A percentile compares a stretch with the other conserved stretches of the same genome.
phyloP scores from a whole-genome alignment of 805 yeast genomes.

The Candida gorgasii region DNA sequence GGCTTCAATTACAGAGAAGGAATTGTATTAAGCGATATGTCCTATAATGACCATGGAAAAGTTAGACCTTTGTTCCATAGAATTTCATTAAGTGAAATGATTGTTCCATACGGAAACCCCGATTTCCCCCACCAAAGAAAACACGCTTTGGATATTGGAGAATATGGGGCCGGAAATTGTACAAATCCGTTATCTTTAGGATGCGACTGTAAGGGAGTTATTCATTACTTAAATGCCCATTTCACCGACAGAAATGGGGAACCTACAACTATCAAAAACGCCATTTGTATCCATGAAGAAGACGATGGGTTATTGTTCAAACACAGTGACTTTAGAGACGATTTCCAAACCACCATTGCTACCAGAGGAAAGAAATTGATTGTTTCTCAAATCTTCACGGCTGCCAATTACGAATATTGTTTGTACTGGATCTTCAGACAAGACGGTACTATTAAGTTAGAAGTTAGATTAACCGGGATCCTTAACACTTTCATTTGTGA shows the following conservation, averaged over 20 bases:
- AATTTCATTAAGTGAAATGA: slow-evolving; percentile 77
- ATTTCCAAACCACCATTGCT: slow-evolving; percentile 69
- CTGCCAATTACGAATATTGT: slow-evolving; percentile 85
- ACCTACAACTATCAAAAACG: slow-evolving; percentile 70
- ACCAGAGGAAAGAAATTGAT: slow-evolving; percentile 75
- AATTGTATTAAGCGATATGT: slow-evolving; percentile 71
- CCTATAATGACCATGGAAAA: slow-evolving; percentile 74
- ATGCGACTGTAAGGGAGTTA: slow-evolving; percentile 85
- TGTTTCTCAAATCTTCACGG: slow-evolving; percentile 80
- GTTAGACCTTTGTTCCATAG: slow-evolving; percentile 77
- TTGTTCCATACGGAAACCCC: slow-evolving; percentile 82
- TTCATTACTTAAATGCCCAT: slow-evolving; percentile 81
- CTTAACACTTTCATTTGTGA: slow-evolving; percentile 69
- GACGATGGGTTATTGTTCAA: slow-evolving; percentile 79
- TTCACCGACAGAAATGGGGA: slow-evolving; percentile 68
- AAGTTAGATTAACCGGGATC: slow-evolving; percentile 79
- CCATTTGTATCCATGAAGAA: slow-evolving; percentile 83
- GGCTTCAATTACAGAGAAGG: slow-evolving; percentile 89
- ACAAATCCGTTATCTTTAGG: slow-evolving; percentile 77
- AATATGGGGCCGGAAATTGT: slow-evolving; percentile 85
- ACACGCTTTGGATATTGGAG: slow-evolving; percentile 86
- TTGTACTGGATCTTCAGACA: slow-evolving; percentile 81
- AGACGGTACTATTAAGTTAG: slow-evolving; percentile 81
- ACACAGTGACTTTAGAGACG: slow-evolving; percentile 84
- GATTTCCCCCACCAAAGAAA: slow-evolving; percentile 81